A percentile compares a stretch with the other conserved stretches of the same genome.
phyloP scores from a whole-genome alignment of 1,284 basidiomycete genomes.

The Marasmius tenuissimus region DNA sequence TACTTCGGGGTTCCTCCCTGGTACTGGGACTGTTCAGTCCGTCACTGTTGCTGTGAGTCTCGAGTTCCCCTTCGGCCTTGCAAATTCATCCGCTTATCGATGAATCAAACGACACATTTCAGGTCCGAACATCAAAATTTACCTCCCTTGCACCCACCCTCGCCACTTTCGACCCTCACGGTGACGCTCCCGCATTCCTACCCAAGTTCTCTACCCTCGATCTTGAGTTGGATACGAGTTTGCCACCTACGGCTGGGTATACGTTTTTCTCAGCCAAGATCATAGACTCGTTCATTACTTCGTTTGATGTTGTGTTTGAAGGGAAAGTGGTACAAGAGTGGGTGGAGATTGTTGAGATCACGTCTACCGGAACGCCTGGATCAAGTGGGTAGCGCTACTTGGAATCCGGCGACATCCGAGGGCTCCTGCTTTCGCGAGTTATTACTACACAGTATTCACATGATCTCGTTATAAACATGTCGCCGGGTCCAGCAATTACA shows the following conservation, averaged over 20 bases:
- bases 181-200: not conserved
- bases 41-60: not conserved
- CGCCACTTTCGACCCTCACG: not conserved
- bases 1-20: not conserved
- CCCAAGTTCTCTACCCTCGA: not conserved
- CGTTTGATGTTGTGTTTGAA: not conserved
- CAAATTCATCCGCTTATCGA: too few relatives aligned
- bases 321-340: not conserved
- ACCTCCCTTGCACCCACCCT: not conserved
- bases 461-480: too few relatives aligned
- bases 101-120: too few relatives aligned
- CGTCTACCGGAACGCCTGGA: not conserved
- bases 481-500: conserved; percentile 24
- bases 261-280: not conserved
- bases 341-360: not conserved
- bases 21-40: not conserved
- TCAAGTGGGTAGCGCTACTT: too few relatives aligned
- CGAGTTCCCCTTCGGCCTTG: not conserved
- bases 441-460: too few relatives aligned
- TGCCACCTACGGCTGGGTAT: conserved; percentile 1
- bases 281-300: not conserved
- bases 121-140: not conserved
- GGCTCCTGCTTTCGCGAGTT: too few relatives aligned
- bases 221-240: not conserved
- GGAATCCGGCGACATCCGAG: too few relatives aligned